Evolutionary conservation across 1,284 basidiomycete genomes (phyloP).

Genomic region (Cryptococcus sp.): DNA sequence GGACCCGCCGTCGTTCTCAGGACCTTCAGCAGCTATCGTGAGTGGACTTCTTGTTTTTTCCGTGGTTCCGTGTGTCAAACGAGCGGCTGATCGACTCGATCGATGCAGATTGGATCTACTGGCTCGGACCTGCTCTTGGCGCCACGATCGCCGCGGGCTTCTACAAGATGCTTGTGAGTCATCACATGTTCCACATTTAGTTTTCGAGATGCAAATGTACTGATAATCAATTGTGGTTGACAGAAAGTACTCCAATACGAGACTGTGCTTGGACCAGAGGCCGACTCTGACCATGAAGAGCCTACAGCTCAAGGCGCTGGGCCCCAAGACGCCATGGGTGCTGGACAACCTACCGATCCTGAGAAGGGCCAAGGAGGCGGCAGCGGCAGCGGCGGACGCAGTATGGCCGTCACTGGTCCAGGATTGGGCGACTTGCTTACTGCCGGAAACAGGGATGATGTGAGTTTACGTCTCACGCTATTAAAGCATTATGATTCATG

Average conservation of each 20-base stretch:
- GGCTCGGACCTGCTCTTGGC: conserved; percentile 48
- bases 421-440: conserved; percentile 44
- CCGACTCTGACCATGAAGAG: conserved; percentile 23
- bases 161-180: conserved; percentile 47
- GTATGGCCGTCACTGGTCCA: conserved; percentile 33
- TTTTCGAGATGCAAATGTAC: not conserved
- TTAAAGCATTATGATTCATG: not conserved
- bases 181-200: not conserved
- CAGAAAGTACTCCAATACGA: conserved; percentile 49
- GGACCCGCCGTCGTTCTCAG: conserved; percentile 50
- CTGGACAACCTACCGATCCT: not conserved
- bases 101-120: conserved; percentile 50
- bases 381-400: conserved; percentile 9
- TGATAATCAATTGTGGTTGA: not conserved
- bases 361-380: conserved; percentile 8
- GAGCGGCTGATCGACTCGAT: no score
- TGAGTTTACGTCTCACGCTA: conserved; percentile 11
- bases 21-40: conserved; percentile 40
- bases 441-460: conserved; percentile 22
- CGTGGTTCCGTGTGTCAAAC: not conserved
- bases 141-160: conserved; percentile 49
- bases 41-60: conserved; percentile 5
- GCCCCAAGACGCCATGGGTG: not conserved
- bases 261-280: conserved; percentile 47
- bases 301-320: not conserved